A percentile compares a stretch with the other conserved stretches of the same genome.
Evolutionary conservation across 345 rosid genomes (phyloP).

Genomic region (Atalantia buxifolia): DNA sequence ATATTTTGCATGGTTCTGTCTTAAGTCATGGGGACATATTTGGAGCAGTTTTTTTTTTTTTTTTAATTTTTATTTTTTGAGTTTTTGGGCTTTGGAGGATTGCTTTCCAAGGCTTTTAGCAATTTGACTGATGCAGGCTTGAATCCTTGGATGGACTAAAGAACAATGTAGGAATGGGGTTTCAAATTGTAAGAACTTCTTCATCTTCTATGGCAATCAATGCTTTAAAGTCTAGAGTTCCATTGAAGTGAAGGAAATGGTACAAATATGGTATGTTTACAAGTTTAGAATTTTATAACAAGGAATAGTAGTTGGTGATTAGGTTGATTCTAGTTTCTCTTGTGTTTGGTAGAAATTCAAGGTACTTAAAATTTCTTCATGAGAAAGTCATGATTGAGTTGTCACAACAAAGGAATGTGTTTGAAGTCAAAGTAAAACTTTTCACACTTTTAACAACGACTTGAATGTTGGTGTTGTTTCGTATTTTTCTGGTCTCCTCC

Average conservation of each 20-base stretch:
- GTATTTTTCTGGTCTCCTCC: neutral
- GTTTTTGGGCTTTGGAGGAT: slow-evolving; percentile 16
- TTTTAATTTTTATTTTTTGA: no score
- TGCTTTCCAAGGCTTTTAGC: slow-evolving; percentile 17
- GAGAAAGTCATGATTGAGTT: neutral
- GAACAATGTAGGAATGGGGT: slow-evolving; percentile 29
- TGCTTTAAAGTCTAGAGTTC: slow-evolving; percentile 17
- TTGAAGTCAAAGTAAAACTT: slow-evolving; percentile 2
- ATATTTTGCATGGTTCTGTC: slow-evolving; percentile 43
- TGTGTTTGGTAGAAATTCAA: neutral
- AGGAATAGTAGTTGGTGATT: neutral
- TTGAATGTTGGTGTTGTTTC: neutral
- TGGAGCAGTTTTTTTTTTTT: slow-evolving; percentile 21
- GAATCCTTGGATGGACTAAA: slow-evolving; percentile 19
- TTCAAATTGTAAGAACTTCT: slow-evolving; percentile 34
- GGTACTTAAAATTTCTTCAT: neutral
- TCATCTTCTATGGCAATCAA: slow-evolving; percentile 20
- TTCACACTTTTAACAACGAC: neutral
- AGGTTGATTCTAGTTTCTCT: neutral
- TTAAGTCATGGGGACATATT: slow-evolving; percentile 26
- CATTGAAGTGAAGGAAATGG: slow-evolving; percentile 17
- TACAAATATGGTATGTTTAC: neutral
- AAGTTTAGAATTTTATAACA: neutral
- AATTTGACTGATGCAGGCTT: slow-evolving; percentile 9
- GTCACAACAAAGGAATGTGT: neutral